Evolutionary conservation across 192 early-diverging fungal genomes (phyloP), one percentile per base, ranked within the genome.

Genomic region (Lobosporangium transversale): DNA sequence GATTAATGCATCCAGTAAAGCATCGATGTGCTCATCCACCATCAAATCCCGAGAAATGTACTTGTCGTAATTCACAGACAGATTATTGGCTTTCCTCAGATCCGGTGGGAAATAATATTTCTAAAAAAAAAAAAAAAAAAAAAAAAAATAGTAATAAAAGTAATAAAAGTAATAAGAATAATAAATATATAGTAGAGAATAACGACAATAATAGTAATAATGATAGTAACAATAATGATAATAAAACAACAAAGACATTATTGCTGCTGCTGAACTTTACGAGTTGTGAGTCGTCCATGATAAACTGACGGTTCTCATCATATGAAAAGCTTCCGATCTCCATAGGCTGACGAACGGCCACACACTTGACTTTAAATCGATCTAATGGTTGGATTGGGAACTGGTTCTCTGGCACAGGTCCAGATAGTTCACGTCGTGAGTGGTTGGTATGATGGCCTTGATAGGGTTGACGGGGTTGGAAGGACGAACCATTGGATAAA

Each of bases 21-120:
- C 87, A 68, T 98, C 93, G 49, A 98, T 83, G 53, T 93, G 91
- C 55, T 96, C 97, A 52, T 84, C 80, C 4, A 83, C 59, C 9
- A 61, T 63, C 5, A 62, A 40, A 59, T 90, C 89, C 11, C 94
- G 87, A 43, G 79, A 52, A 14, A 93, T 86, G 62, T 89, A 94
- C 10, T 84, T 66, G 11, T 93, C 87, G 65, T 89, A 91, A 0
- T 94, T 93, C 40, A 76, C 75, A 11, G 86, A 86, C 7, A 95
- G 80, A 47, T 87, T 82, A 14, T 82, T 83, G 43, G 59, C 53
- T 14, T 74, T 62, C 2, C 76, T 37, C 15, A 85, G 31, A 32
- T 83, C 81, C 2, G 85, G 71, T 24, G 85, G 81, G 33, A 79
- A 81, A 60, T 86, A 89, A 53, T 89, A 89, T 83, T 78, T 84